A percentile compares a stretch with the other conserved stretches of the same genome.
Evolutionary conservation across 1,284 basidiomycete species (phyloP).

Genomic region (Microbotryomycetes sp.): DNA sequence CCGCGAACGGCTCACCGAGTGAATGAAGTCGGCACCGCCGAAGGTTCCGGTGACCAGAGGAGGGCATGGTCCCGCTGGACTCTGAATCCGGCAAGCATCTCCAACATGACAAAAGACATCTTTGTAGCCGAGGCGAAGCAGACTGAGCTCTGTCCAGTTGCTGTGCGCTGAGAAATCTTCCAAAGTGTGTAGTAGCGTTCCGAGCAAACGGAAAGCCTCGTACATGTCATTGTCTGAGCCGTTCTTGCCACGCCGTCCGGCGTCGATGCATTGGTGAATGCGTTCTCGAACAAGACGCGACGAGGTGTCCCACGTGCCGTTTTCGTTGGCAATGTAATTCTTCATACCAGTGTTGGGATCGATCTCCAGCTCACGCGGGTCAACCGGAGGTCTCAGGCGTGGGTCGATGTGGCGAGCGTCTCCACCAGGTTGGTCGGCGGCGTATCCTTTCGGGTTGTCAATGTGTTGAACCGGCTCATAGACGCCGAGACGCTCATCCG

Average conservation of each 20-base stretch:
- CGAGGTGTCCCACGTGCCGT: conserved; percentile 69
- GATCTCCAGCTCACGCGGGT: conserved; percentile 72
- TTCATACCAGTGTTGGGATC: conserved; percentile 88
- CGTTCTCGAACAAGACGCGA: conserved; percentile 70
- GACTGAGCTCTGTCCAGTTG: conserved; percentile 40
- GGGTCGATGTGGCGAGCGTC: conserved; percentile 73
- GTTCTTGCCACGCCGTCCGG: conserved; percentile 43
- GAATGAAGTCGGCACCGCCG: conserved; percentile 74
- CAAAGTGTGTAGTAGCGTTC: conserved; percentile 52
- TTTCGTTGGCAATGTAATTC: conserved; percentile 80
- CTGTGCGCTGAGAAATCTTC: conserved; percentile 86
- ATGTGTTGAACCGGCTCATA: conserved; percentile 88
- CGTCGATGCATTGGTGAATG: conserved; percentile 59
- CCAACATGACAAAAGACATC: conserved; percentile 88
- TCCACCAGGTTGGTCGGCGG: conserved; percentile 64
- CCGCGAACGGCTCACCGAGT: conserved; percentile 4
- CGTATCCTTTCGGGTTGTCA: conserved; percentile 39
- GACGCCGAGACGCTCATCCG: conserved; percentile 71
- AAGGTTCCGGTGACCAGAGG: conserved; percentile 86
- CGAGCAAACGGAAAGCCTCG: conserved; percentile 66
- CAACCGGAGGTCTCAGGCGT: conserved; percentile 66
- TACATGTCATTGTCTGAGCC: conserved; percentile 54
- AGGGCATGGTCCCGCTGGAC: conserved; percentile 68
- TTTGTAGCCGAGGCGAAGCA: conserved; percentile 32
- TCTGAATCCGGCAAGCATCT: conserved; percentile 65